These are phyloP conservation scores for Odonthalia washingtoniensis DNA, from an alignment of 31 red algal genomes.

Conservation along the genomic window DNA sequence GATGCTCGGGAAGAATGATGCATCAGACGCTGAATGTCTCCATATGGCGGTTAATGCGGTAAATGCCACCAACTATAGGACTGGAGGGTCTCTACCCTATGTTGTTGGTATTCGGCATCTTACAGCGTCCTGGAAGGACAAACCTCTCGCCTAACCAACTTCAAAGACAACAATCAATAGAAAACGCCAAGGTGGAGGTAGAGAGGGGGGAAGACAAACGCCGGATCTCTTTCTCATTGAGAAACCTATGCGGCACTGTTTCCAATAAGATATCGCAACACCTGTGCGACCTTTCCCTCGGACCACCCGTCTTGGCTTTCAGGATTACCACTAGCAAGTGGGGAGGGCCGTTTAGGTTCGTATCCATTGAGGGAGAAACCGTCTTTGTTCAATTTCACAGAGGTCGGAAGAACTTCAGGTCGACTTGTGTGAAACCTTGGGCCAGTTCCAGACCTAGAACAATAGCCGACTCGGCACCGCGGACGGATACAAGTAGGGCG, in stretches of 20 bases:
- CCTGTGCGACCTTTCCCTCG: too few relatives aligned
- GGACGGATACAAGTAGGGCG: too few relatives aligned
- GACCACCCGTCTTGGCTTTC: background rate
- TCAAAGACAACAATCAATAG: slow-evolving; percentile 3
- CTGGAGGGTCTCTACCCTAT: slow-evolving; percentile 40
- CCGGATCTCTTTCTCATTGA: slow-evolving; percentile 12
- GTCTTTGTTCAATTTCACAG: background rate
- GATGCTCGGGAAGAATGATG: too few relatives aligned
- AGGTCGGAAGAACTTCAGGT: background rate
- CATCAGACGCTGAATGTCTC: too few relatives aligned
- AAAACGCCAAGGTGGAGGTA: slow-evolving; percentile 36
- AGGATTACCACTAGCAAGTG: background rate
- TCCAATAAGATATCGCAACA: too few relatives aligned
- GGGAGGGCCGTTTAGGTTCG: background rate
- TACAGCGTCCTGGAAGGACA: background rate
- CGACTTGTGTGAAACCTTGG: background rate
- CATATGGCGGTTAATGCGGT: too few relatives aligned
- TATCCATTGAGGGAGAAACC: background rate
- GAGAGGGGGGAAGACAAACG: slow-evolving; percentile 17
- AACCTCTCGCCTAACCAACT: slow-evolving; percentile 3
- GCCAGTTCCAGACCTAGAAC: too few relatives aligned
- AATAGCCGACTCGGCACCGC: too few relatives aligned
- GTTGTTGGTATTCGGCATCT: slow-evolving; percentile 11
- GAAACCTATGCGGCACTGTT: too few relatives aligned
- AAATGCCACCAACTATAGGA: too few relatives aligned